phyloP scores from a whole-genome alignment of 2,329 filamentous ascomycete species.

The Dichotomopilus funicola region DNA sequence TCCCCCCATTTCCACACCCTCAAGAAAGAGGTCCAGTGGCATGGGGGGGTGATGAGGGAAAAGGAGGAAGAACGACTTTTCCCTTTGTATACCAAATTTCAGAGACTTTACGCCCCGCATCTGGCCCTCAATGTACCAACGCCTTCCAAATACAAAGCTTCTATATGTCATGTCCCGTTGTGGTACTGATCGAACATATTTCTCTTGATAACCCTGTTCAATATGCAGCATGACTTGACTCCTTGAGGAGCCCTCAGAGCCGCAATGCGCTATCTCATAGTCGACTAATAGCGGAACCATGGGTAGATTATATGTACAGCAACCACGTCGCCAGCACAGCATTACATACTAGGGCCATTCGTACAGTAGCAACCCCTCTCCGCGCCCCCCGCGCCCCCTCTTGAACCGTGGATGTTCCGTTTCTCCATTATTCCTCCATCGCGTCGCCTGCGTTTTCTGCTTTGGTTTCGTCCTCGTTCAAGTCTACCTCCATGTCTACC shows the following conservation, averaged over 20 bases:
- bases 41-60: background rate
- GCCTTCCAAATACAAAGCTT: slow-evolving; percentile 28
- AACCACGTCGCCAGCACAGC: background rate
- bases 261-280: too few species aligned
- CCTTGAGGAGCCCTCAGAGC: too few species aligned
- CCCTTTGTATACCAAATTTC: slow-evolving; percentile 46
- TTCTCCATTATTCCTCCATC: slow-evolving; percentile 18
- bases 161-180: background rate
- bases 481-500: background rate
- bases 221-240: too few species aligned
- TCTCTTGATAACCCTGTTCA: too few species aligned
- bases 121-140: slow-evolving; percentile 44
- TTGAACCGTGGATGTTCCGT: background rate
- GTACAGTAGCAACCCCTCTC: too few species aligned
- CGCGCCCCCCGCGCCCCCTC: background rate
- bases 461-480: background rate
- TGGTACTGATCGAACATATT: background rate
- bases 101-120: slow-evolving; percentile 21
- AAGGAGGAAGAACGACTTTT: slow-evolving; percentile 21
- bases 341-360: background rate
- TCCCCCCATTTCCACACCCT: background rate
- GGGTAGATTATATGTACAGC: too few species aligned
- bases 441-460: slow-evolving; percentile 19
- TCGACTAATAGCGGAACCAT: too few species aligned
- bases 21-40: too few species aligned